phyloP scores from a whole-genome alignment of 176 grass and related monocot species.

The Raddia guianensis region DNA sequence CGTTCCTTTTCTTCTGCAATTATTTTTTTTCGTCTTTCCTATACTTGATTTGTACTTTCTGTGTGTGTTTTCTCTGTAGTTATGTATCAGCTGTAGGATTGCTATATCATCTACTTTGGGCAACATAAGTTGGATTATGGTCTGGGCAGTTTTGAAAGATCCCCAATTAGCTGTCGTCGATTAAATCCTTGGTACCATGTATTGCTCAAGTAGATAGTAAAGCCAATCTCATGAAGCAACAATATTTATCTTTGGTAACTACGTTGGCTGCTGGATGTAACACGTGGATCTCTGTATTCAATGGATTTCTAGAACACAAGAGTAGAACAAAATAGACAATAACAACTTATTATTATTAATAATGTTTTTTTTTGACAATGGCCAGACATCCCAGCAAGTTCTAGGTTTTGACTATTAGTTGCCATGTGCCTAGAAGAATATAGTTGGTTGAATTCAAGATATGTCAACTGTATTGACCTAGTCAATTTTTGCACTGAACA shows the following conservation, averaged over 20 bases:
- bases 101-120: neutral
- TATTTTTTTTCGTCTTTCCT: conserved; percentile 1
- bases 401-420: conserved; percentile 10
- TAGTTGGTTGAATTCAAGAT: conserved; percentile 22
- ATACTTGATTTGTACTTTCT: neutral
- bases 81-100: neutral
- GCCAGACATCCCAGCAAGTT: neutral
- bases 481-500: neutral
- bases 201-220: neutral
- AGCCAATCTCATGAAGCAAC: neutral
- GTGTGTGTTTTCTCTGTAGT: neutral
- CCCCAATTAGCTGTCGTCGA: neutral
- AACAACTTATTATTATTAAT: no score
- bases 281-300: neutral
- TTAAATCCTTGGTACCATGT: neutral
- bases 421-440: neutral
- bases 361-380: neutral
- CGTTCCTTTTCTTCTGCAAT: neutral
- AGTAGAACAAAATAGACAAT: neutral
- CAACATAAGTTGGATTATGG: neutral
- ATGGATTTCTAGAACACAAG: neutral
- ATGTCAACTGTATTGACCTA: neutral
- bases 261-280: neutral
- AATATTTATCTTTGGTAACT: neutral
- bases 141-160: neutral